Evolutionary conservation across 2,329 filamentous ascomycete species (phyloP).

Genomic region (Colletotrichum camelliae): DNA sequence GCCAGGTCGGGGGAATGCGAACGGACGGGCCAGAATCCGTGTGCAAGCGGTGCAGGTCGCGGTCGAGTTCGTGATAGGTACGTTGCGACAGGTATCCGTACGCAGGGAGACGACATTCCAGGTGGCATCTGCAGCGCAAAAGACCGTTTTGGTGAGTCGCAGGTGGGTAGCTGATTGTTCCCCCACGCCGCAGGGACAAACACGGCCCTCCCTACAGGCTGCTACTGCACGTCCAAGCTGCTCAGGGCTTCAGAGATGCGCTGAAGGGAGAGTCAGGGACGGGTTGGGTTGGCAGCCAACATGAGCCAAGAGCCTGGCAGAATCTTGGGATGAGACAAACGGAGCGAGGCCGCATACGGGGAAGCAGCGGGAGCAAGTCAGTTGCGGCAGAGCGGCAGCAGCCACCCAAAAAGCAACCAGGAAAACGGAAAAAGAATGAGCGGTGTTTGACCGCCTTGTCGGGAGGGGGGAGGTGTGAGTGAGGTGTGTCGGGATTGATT

Average conservation of each 20-base stretch:
- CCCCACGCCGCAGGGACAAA: conserved; percentile 16
- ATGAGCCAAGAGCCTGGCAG: not conserved
- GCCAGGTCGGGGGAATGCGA: conserved; percentile 4
- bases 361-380: conserved; percentile 7
- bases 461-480: not conserved
- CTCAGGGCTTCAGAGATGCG: not conserved
- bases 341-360: conserved; percentile 8
- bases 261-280: not conserved
- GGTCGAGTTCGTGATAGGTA: not conserved
- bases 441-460: conserved; percentile 23
- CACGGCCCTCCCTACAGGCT: not conserved
- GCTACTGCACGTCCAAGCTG: not conserved
- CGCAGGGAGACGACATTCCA: conserved; percentile 18
- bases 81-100: not conserved
- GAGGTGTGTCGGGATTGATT: conserved; percentile 15
- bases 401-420: not conserved
- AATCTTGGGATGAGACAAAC: not conserved
- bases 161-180: not conserved
- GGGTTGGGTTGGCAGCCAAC: not conserved
- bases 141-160: not conserved
- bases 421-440: conserved; percentile 18
- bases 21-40: conserved; percentile 7
- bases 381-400: not conserved
- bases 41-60: conserved; percentile 7
- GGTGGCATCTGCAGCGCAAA: not conserved